Evolutionary conservation across 176 grass and related monocot species (phyloP), one percentile per base, ranked within the genome.

Genomic region (Carex pumila): DNA sequence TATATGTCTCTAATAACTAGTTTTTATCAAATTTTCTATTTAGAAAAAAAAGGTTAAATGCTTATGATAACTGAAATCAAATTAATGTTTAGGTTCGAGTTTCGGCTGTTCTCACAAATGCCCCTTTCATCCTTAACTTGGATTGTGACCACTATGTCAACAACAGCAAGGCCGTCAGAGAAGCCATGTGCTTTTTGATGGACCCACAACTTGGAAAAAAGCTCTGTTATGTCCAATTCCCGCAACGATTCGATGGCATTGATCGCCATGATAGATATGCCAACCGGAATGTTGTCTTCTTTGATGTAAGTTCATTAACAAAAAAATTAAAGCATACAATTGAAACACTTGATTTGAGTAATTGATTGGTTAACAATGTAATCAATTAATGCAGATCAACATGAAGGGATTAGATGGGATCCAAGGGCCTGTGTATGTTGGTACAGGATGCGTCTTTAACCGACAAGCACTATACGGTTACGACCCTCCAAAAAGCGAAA

Each of bases 111-210:
- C 95, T 98, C 36, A 95, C 92, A 37, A 98, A 98, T 76, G 95
- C 92, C 57, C 95, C 95, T 0, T 98, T 92, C 88, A 84, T 98
- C 73, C 86, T 98, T 69, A 98, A 98, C 85, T 87, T 98, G 63
- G 95, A 98, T 76, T 98, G 95, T 70, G 95, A 95, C 76, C 95
- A 98, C 91, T 98, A 98, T 85, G 65, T 98, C 72, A 98, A 98
- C 88, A 93, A 98, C 86, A 98, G 92, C 95, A 98, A 93, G 89
- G 92, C 95, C 15, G 88, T 90, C 34, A 89, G 92, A 15, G 95
- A 98, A 88, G 95, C 95, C 66, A 98, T 98, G 95, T 98, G 95
- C 84, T 98, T 98, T 85, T 85, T 98, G 70, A 95, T 98, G 95
- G 95, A 98, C 85, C 93, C 93, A 76, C 95, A 95, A 79, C 86